phyloP scores from a whole-genome alignment of 164 flowering plant species.

The Dillenia suffruticosa region DNA sequence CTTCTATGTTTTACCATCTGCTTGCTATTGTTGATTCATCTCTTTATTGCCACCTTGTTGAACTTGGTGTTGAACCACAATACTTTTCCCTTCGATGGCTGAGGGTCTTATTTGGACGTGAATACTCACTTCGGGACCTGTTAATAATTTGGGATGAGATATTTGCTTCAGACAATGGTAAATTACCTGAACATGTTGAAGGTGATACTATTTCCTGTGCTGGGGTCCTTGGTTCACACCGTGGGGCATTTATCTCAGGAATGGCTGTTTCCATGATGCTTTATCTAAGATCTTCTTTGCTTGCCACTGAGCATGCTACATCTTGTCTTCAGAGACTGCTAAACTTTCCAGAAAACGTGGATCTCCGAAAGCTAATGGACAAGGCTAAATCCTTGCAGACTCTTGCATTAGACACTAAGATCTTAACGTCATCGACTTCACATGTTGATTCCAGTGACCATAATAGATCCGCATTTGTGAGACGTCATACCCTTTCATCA shows the following conservation, averaged over 20 bases:
- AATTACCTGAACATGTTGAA: slow-evolving; percentile 18
- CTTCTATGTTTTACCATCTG: slow-evolving; percentile 79
- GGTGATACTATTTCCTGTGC: slow-evolving; percentile 24
- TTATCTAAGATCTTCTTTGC: slow-evolving; percentile 72
- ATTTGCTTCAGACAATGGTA: slow-evolving; percentile 60
- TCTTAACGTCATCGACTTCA: slow-evolving; percentile 21
- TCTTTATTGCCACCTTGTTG: slow-evolving; percentile 77
- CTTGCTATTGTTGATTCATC: slow-evolving; percentile 79
- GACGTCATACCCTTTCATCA: slow-evolving; percentile 45
- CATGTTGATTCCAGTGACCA: slow-evolving; percentile 15
- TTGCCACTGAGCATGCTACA: slow-evolving; percentile 88
- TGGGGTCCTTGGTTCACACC: slow-evolving; percentile 46
- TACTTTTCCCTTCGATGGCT: slow-evolving; percentile 97
- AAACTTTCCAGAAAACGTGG: slow-evolving; percentile 62
- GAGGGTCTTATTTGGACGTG: slow-evolving; percentile 88
- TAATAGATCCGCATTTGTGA: slow-evolving; percentile 34
- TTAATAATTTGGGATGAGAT: slow-evolving; percentile 90
- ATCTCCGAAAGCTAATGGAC: slow-evolving; percentile 53
- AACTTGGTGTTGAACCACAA: slow-evolving; percentile 96
- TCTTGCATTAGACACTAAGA: slow-evolving; percentile 48
- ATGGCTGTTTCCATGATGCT: slow-evolving; percentile 93
- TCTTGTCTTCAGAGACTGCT: slow-evolving; percentile 78
- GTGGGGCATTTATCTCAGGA: slow-evolving; percentile 77
- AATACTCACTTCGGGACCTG: slow-evolving; percentile 69
- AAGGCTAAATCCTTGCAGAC: slow-evolving; percentile 78